These are phyloP conservation scores for Penicillium canariense DNA, from an alignment of 495 filamentous ascomycete species.

Conservation along the genomic window DNA sequence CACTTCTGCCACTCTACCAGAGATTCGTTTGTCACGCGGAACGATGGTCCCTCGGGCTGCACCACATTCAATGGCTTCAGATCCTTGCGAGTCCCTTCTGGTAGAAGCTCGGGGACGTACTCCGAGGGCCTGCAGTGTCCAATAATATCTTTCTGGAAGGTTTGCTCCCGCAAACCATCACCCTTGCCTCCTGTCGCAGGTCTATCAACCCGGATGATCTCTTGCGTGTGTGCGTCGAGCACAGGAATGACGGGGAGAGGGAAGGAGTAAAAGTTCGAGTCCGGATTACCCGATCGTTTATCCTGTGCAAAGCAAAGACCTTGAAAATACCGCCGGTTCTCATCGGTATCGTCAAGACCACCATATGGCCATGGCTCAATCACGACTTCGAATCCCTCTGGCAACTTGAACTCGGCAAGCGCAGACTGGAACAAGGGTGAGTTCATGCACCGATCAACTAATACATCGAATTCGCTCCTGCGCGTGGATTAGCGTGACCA, in stretches of 20 bases:
- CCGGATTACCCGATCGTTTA: conserved; percentile 37
- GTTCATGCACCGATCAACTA: conserved; percentile 57
- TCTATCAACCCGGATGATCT: conserved; percentile 57
- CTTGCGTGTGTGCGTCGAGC: conserved; percentile 62
- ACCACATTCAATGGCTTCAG: conserved; percentile 76
- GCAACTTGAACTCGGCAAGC: conserved; percentile 58
- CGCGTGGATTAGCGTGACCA: conserved; percentile 20
- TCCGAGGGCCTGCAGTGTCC: conserved; percentile 53
- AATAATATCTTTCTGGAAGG: conserved; percentile 50
- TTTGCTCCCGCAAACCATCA: conserved; percentile 37
- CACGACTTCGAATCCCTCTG: conserved; percentile 59
- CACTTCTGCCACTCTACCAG: conserved; percentile 67
- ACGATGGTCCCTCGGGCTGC: conserved; percentile 79
- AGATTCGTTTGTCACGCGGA: conserved; percentile 53
- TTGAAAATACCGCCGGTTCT: conserved; percentile 55
- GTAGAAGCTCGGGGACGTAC: conserved; percentile 66
- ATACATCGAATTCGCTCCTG: conserved; percentile 60
- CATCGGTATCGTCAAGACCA: conserved; percentile 53
- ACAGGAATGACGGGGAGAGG: conserved; percentile 78
- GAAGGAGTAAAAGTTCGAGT: conserved; percentile 75
- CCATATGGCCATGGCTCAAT: conserved; percentile 75
- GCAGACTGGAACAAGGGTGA: conserved; percentile 62
- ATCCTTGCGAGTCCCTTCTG: conserved; percentile 56
- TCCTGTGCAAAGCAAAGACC: conserved; percentile 50
- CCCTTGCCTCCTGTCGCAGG: conserved; percentile 49